Percentiles rank a stretch among this genome's conserved stretches.
These are phyloP conservation scores for Chlorella sp. DNA, from an alignment of 139 green algal genomes.

Conservation along the genomic window DNA sequence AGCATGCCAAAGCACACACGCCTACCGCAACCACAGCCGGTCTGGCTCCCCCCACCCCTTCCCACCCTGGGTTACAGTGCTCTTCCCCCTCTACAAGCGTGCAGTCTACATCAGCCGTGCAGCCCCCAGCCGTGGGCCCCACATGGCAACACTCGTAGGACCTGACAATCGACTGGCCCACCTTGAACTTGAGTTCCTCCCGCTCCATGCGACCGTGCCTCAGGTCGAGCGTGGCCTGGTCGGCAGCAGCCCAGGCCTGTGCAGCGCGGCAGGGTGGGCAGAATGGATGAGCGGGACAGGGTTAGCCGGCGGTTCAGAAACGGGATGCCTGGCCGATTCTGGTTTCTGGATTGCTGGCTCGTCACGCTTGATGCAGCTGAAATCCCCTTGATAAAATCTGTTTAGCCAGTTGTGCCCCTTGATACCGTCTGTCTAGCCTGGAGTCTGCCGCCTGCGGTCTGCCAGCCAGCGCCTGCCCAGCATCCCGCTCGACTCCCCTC, in stretches of 20 bases:
- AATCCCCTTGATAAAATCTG: neutral
- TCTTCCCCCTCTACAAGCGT: neutral
- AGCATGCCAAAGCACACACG: neutral
- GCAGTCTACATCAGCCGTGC: neutral
- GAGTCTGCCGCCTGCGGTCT: too few relatives aligned
- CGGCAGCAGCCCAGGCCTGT: neutral
- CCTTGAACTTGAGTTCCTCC: conserved; percentile 34
- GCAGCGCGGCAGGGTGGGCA: neutral
- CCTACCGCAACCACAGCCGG: neutral
- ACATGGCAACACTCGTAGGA: neutral
- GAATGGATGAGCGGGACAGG: neutral
- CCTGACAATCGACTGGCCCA: neutral
- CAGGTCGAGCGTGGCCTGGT: neutral
- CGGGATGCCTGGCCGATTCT: too few relatives aligned
- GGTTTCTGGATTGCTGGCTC: neutral
- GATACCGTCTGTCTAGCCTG: neutral
- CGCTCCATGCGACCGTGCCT: conserved; percentile 32
- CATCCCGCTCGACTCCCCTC: neutral
- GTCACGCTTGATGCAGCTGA: neutral
- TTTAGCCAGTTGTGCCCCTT: neutral
- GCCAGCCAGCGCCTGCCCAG: too few relatives aligned
- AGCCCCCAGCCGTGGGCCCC: neutral
- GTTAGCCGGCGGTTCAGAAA: neutral
- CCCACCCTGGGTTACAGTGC: too few relatives aligned
- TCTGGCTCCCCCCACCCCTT: neutral